Conservation (phyloP, 2,329 filamentous ascomycete species). For the Claviceps digitariae region DNA sequence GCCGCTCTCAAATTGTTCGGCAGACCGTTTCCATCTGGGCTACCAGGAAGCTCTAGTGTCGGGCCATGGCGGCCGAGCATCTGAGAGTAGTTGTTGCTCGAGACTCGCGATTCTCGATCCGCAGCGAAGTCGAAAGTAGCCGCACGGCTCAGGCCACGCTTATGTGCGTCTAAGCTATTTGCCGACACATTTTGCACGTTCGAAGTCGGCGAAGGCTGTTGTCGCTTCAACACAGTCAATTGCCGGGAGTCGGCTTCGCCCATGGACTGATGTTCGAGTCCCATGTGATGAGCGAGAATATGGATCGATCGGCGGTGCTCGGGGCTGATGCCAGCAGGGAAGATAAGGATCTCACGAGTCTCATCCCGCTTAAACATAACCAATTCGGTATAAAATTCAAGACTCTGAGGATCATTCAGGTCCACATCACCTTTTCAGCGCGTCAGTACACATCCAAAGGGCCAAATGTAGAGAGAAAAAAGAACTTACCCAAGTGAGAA, state of each 20-base stretch:
- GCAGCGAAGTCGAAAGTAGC: slow-evolving; percentile 96
- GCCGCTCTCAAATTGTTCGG: slow-evolving; percentile 78
- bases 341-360: slow-evolving; percentile 66
- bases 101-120: slow-evolving; percentile 53
- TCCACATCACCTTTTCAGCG: slow-evolving; percentile 50
- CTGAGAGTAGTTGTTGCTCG: slow-evolving; percentile 53
- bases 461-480: background rate
- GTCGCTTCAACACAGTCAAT: slow-evolving; percentile 72
- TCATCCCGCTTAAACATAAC: slow-evolving; percentile 76
- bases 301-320: slow-evolving; percentile 83
- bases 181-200: slow-evolving; percentile 45
- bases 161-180: slow-evolving; percentile 60
- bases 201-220: slow-evolving; percentile 36
- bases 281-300: slow-evolving; percentile 90
- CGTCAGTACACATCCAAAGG: background rate
- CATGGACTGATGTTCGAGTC: slow-evolving; percentile 77
- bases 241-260: slow-evolving; percentile 79
- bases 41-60: slow-evolving; percentile 79
- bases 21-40: slow-evolving; percentile 47
- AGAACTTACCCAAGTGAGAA: slow-evolving; percentile 29
- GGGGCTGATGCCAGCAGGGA: slow-evolving; percentile 67
- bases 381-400: slow-evolving; percentile 83
- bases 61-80: slow-evolving; percentile 69
- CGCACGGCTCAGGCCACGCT: slow-evolving; percentile 77
- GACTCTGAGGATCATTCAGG: slow-evolving; percentile 76